phyloP scores from a whole-genome alignment of 176 grass and related monocot species.

The Oryza longistaminata region DNA sequence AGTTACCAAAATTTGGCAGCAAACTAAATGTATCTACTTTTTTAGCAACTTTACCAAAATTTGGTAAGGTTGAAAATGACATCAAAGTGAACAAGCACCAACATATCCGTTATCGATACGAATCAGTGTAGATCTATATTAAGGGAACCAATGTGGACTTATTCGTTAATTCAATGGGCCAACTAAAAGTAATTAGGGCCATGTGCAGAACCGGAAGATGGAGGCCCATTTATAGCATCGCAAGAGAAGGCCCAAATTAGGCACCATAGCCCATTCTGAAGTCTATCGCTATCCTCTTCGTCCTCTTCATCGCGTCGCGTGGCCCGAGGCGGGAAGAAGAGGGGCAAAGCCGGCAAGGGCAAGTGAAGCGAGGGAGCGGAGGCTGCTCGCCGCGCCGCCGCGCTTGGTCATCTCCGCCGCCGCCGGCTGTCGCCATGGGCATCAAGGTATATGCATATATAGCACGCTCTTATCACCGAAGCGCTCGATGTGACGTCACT shows the following conservation, averaged over 20 bases:
- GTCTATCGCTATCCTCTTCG: conserved; percentile 1
- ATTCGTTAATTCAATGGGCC: neutral
- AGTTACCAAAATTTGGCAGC: too few relatives aligned
- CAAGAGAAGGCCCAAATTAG: too few relatives aligned
- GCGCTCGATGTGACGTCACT: neutral
- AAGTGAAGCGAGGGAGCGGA: neutral
- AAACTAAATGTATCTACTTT: too few relatives aligned
- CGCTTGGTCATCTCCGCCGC: neutral
- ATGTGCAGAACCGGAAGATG: neutral
- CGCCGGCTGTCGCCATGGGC: conserved; percentile 51
- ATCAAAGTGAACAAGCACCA: too few relatives aligned
- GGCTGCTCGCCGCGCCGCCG: neutral
- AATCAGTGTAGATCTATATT: too few relatives aligned
- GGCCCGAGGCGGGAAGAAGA: conserved; percentile 18
- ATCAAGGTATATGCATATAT: conserved; percentile 60
- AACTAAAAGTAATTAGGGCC: neutral
- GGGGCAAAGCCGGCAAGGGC: too few relatives aligned
- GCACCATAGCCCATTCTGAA: too few relatives aligned
- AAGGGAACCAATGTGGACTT: too few relatives aligned
- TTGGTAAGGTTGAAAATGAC: too few relatives aligned
- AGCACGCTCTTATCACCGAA: neutral
- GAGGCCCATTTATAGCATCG: too few relatives aligned
- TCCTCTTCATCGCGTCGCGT: neutral
- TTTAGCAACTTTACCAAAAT: too few relatives aligned
- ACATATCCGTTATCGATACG: too few relatives aligned